Conservation (phyloP, 352 stramenopile species). For the Phytopythium boreale region DNA sequence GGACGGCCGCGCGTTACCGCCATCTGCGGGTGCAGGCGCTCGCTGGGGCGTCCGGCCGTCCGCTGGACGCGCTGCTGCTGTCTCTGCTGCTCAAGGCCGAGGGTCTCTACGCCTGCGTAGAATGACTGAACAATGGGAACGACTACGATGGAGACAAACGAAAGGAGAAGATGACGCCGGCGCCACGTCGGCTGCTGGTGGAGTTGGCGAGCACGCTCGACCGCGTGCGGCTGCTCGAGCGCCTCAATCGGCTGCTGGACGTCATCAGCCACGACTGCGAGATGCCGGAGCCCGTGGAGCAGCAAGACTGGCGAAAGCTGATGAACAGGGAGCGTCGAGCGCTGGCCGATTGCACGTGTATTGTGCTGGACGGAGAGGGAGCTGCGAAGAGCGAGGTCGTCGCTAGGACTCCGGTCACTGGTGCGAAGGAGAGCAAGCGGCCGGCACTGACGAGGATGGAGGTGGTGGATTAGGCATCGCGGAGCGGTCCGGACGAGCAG, state of each 20-base stretch:
- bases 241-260: not conserved
- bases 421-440: too few species aligned
- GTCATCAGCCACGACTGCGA: not conserved
- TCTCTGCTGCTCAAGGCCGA: slow-evolving; percentile 1
- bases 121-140: not conserved
- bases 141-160: not conserved
- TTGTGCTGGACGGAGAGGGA: not conserved
- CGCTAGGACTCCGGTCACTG: too few species aligned
- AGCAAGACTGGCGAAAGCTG: not conserved
- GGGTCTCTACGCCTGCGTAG: not conserved
- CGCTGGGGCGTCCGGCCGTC: not conserved
- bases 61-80: slow-evolving; percentile 2
- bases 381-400: too few species aligned
- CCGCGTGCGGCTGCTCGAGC: slow-evolving; percentile 1
- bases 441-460: too few species aligned
- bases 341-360: not conserved
- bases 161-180: not conserved
- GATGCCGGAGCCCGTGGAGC: not conserved
- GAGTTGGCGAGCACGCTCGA: not conserved
- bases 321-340: not conserved
- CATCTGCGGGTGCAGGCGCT: not conserved
- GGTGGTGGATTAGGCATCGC: too few species aligned
- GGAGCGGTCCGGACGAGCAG: too few species aligned
- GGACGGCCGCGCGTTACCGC: not conserved
- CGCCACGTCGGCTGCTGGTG: not conserved